Conservation (phyloP, 192 early-diverging fungal genomes). For the Chytriomyces sp. region DNA sequence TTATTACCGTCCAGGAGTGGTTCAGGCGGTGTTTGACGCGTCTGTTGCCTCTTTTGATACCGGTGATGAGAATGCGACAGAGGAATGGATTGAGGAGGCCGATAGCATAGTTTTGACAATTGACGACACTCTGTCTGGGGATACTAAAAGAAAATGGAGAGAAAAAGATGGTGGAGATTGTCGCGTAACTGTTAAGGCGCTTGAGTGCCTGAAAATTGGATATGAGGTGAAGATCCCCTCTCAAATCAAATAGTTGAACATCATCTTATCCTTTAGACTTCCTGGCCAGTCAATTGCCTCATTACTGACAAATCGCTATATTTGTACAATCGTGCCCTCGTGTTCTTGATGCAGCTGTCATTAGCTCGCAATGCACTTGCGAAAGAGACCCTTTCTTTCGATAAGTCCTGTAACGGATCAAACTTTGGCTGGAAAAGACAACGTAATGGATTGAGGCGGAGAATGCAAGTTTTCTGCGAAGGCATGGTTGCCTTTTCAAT, state of each 20-base stretch:
- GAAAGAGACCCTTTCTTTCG: slow-evolving; percentile 2
- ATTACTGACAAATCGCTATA: neutral
- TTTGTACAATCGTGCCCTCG: slow-evolving; percentile 18
- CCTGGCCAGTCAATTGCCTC: slow-evolving; percentile 27
- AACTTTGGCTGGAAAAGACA: slow-evolving; percentile 19
- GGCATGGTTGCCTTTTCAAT: slow-evolving; percentile 19
- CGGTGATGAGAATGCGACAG: neutral
- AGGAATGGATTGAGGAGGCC: slow-evolving; percentile 3
- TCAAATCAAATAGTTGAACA: neutral
- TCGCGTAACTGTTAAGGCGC: neutral
- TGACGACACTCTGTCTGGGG: neutral
- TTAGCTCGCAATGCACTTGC: slow-evolving; percentile 21
- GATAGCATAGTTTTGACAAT: slow-evolving; percentile 5
- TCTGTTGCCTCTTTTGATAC: slow-evolving; percentile 3
- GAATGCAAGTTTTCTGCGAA: slow-evolving; percentile 29
- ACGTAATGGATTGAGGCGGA: slow-evolving; percentile 6
- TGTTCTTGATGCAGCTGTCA: slow-evolving; percentile 25
- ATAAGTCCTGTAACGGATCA: slow-evolving; percentile 7
- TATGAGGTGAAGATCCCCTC: slow-evolving; percentile 13
- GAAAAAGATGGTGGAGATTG: neutral
- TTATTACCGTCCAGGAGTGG: slow-evolving; percentile 10
- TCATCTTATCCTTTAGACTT: slow-evolving; percentile 1
- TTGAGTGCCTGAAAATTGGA: slow-evolving; percentile 11
- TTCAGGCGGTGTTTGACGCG: slow-evolving; percentile 14
- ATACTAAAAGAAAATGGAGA: neutral